These are phyloP conservation scores for Gonapodya sp. DNA, from an alignment of 192 early-diverging fungal species.

Conservation along the genomic window DNA sequence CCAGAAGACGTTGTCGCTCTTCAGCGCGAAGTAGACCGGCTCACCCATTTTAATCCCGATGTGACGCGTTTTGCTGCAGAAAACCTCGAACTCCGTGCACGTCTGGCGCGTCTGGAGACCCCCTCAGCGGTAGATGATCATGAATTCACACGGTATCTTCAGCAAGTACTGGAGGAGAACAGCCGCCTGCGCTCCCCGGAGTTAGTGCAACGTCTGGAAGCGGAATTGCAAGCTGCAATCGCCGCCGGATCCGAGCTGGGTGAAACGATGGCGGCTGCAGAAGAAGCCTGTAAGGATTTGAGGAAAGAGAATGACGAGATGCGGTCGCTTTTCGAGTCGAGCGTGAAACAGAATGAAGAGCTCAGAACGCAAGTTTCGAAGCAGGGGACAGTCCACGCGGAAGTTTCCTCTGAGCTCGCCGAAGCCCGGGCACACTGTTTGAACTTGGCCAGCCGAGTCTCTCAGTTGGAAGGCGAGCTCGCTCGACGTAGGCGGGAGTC, in stretches of 20 bases:
- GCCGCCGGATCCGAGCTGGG: not conserved
- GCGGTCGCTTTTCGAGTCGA: not conserved
- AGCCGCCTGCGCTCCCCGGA: not conserved
- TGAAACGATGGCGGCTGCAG: not conserved
- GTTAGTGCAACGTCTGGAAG: not conserved
- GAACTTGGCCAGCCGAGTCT: not conserved
- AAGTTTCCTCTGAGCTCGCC: not conserved
- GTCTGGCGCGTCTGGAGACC: conserved; percentile 19
- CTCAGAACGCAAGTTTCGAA: not conserved
- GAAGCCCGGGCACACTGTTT: not conserved
- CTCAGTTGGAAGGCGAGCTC: not conserved
- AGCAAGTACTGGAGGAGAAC: not conserved
- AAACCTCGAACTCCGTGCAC: conserved; percentile 12
- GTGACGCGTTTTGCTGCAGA: conserved; percentile 10
- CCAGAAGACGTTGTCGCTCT: not conserved
- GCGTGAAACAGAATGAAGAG: not conserved
- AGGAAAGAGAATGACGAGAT: not conserved
- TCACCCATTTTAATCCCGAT: conserved; percentile 29
- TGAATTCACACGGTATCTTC: not conserved
- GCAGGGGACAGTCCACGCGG: not conserved
- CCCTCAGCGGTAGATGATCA: not conserved
- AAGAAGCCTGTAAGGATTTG: not conserved
- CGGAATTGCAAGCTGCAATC: not conserved
- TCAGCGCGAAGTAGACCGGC: conserved; percentile 10
- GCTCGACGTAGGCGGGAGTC: not conserved